phyloP scores from a whole-genome alignment of 495 filamentous ascomycete genomes.

The Penicillium macrosclerotiorum region DNA sequence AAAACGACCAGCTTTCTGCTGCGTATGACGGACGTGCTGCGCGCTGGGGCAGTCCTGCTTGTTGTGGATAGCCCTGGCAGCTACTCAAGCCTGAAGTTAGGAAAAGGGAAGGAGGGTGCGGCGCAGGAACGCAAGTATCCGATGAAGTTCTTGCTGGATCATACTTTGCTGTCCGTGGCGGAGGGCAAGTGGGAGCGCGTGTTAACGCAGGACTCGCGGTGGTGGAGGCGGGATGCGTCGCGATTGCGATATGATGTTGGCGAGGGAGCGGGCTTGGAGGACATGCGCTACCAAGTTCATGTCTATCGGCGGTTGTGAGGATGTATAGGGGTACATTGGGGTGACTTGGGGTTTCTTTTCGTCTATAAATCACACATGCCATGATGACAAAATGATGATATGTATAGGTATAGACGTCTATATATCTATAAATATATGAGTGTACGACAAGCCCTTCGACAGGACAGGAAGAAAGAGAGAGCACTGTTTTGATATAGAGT shows the following conservation, averaged over 20 bases:
- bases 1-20: slow-evolving; percentile 75
- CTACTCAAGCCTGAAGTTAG: slow-evolving; percentile 76
- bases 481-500: slow-evolving; percentile 14
- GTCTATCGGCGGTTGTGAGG: slow-evolving; percentile 56
- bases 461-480: slow-evolving; percentile 20
- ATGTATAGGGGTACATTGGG: too few species aligned
- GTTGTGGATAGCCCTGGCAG: slow-evolving; percentile 91
- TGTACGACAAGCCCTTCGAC: too few species aligned
- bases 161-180: slow-evolving; percentile 62
- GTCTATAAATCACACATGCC: too few species aligned
- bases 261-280: slow-evolving; percentile 63
- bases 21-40: slow-evolving; percentile 53
- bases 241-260: slow-evolving; percentile 74
- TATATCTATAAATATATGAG: too few species aligned
- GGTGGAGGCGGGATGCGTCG: slow-evolving; percentile 71
- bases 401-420: too few species aligned
- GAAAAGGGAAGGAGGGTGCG: slow-evolving; percentile 32
- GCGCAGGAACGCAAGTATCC: slow-evolving; percentile 70
- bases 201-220: slow-evolving; percentile 68
- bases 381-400: not conserved
- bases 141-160: slow-evolving; percentile 90
- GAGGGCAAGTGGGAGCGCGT: slow-evolving; percentile 67
- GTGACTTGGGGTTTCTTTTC: too few species aligned
- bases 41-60: slow-evolving; percentile 64
- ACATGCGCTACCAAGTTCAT: slow-evolving; percentile 93